Evolutionary conservation across 352 stramenopile species (phyloP), one percentile per base, ranked within the genome.

Genomic region (Saprolegnia parasitica): DNA sequence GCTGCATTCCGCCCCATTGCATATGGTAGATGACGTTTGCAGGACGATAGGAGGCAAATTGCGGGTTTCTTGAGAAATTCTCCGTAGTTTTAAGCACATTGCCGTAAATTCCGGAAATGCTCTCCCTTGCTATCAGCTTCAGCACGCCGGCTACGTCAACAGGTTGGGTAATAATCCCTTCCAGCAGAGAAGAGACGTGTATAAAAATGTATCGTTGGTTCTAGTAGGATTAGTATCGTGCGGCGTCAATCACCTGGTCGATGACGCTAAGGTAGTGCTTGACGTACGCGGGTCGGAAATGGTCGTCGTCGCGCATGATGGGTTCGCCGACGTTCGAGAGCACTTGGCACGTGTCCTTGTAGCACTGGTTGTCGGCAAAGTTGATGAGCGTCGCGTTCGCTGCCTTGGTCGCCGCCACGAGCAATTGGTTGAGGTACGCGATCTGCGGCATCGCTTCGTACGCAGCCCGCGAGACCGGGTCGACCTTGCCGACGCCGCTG

Each of bases 311-410:
- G 16, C 35, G 18, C 50, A 47, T 47, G 29, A 71, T 47, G 37
- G 65, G 65, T 16, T 52, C 32, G 20, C 65, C 65, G 10, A 37
- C 8, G 20, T 45, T n/a, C 29, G 32, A 47, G 8, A 71, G 11
- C n/a, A 71, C 64, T 65, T 71, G 8, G 56, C 64, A 71, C 50
- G 45, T 20, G 23, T 71, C 55, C 11, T 71, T 13, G n/a, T 29
- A 71, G 56, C 64, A 71, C 55, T 55, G 50, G 55, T 71, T 71
- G 56, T 71, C 64, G 9, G 47, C 24, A 65, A 65, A 65, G 21
- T 71, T 42, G 21, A 71, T 65, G 5, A 65, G 32, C 8, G 56
- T 65, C 26, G 64, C 64, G 32, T 42, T 42, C 10, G 64, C 24
- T 26, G 49, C 55, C 5, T 10, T 10, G 9, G 46, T 71, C 21